phyloP scores from a whole-genome alignment of 441 rosid species.

The Erysimum cheiri region DNA sequence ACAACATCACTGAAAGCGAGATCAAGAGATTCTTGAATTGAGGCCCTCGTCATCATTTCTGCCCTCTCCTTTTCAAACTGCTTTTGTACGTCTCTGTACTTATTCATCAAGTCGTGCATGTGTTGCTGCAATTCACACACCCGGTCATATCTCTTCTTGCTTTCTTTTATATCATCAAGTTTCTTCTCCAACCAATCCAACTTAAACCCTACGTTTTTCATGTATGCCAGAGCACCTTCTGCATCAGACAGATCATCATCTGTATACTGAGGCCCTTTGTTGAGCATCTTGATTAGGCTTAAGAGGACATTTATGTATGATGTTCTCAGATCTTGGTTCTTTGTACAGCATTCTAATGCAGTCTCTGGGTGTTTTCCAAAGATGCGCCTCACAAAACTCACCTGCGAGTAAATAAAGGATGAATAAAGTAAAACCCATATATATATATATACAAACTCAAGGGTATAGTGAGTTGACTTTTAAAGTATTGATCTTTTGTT shows the following conservation, averaged over 20 bases:
- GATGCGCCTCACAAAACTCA: background rate
- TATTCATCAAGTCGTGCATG: background rate
- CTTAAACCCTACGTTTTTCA: background rate
- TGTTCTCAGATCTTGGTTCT: conserved; percentile 11
- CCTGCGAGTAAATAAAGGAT: background rate
- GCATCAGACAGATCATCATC: background rate
- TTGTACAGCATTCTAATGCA: background rate
- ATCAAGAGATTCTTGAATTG: background rate
- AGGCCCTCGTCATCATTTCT: background rate
- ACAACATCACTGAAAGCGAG: background rate
- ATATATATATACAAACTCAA: background rate
- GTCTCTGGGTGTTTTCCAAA: conserved; percentile 25
- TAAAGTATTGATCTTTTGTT: background rate
- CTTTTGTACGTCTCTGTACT: background rate
- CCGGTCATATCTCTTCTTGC: background rate
- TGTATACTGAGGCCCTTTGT: background rate
- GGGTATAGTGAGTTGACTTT: background rate
- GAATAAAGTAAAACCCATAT: background rate
- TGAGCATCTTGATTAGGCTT: conserved; percentile 2
- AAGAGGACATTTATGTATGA: conserved; percentile 11
- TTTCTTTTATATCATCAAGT: background rate
- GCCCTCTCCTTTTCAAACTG: background rate
- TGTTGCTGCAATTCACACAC: background rate
- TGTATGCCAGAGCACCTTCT: background rate
- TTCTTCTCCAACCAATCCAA: conserved; percentile 1